phyloP scores from a whole-genome alignment of 2,329 filamentous ascomycete species.

The Apiospora saccharicola region DNA sequence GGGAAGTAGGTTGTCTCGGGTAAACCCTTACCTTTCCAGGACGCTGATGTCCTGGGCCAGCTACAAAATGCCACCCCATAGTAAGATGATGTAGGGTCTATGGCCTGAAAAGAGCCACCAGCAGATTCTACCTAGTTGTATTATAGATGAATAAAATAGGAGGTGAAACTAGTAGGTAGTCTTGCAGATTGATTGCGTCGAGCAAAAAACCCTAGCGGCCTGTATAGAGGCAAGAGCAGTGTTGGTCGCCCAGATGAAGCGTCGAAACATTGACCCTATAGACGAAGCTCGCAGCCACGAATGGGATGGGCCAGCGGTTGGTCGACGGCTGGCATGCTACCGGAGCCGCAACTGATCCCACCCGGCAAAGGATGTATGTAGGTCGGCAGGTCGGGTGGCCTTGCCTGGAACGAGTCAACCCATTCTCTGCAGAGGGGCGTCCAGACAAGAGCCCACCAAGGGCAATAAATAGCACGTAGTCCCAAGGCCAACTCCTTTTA shows the following conservation, averaged over 20 bases:
- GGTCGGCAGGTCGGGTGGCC: not conserved
- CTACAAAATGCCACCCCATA: not conserved
- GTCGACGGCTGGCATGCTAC: not conserved
- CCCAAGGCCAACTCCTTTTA: not conserved
- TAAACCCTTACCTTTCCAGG: not conserved
- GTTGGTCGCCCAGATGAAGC: not conserved
- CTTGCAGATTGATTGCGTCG: not conserved
- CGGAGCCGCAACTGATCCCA: constrained; percentile 3
- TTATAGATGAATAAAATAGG: too few species aligned
- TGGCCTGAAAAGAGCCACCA: not conserved
- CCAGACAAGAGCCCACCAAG: not conserved
- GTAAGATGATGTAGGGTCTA: not conserved
- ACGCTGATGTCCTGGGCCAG: constrained; percentile 1
- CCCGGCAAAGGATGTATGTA: not conserved
- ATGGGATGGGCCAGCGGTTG: not conserved
- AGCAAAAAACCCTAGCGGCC: not conserved
- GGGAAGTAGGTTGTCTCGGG: not conserved
- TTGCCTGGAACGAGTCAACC: not conserved
- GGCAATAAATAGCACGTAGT: constrained; percentile 2
- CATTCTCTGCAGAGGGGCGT: not conserved
- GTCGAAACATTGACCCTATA: not conserved
- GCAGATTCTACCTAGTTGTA: too few species aligned
- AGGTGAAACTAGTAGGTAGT: not conserved
- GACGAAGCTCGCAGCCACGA: not conserved
- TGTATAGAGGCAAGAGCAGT: not conserved